Percentiles rank a stretch among this genome's conserved stretches.
Conservation (phyloP, 148 eudicot species). For the Dysphania ambrosioides region DNA sequence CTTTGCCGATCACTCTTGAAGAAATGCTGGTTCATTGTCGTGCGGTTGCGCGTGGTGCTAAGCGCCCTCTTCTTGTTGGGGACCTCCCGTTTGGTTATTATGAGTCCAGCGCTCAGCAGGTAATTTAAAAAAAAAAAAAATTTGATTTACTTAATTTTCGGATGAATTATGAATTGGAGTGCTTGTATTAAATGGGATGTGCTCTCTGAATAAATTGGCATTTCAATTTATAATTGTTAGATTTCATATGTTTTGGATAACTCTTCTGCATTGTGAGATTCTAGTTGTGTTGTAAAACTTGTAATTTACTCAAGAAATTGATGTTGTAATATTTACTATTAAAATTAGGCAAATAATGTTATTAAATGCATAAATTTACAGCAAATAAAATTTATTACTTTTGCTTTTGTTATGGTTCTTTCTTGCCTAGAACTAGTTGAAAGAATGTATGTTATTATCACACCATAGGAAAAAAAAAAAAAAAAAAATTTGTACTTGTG, state of each 20-base stretch:
- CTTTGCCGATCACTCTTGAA: conserved; percentile 73
- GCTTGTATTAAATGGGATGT: conserved; percentile 2
- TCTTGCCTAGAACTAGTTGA: too few species aligned
- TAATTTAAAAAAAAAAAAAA: conserved; percentile 21
- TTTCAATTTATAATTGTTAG: too few species aligned
- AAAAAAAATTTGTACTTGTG: too few species aligned
- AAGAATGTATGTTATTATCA: too few species aligned
- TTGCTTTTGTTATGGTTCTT: too few species aligned
- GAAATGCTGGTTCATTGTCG: conserved; percentile 96
- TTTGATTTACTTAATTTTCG: background rate
- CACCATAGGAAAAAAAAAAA: too few species aligned
- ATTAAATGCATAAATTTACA: too few species aligned
- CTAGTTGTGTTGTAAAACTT: too few species aligned
- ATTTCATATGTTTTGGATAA: background rate
- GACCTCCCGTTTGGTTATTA: conserved; percentile 86
- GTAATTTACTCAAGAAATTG: too few species aligned
- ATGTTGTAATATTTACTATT: too few species aligned
- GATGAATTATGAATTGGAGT: background rate
- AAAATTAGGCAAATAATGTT: too few species aligned
- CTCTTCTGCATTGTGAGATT: background rate
- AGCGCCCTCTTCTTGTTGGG: conserved; percentile 73
- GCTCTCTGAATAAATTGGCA: background rate
- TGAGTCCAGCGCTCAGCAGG: conserved; percentile 76
- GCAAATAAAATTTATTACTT: background rate
- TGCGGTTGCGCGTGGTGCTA: conserved; percentile 85